phyloP scores from a whole-genome alignment of 257 asterid species.

The Penstemon davidsonii region DNA sequence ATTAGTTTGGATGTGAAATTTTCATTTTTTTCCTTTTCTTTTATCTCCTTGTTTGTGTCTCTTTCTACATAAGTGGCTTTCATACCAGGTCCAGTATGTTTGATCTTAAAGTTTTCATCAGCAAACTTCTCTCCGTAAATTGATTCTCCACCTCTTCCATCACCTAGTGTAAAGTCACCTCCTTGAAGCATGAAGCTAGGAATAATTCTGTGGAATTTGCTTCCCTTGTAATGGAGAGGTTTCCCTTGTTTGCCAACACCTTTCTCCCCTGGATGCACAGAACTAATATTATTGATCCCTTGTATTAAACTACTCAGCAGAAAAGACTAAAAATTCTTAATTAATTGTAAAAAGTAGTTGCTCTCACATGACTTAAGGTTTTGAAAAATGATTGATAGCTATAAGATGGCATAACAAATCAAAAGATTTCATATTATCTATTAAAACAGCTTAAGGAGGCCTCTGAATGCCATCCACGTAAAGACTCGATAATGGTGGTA shows the following conservation, averaged over 20 bases:
- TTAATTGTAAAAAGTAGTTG: background rate
- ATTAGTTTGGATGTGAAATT: background rate
- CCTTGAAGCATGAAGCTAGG: constrained; percentile 99
- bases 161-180: constrained; percentile 96
- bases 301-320: background rate
- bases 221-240: constrained; percentile 91
- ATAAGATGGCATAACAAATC: background rate
- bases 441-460: background rate
- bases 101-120: constrained; percentile 93
- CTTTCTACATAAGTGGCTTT: background rate
- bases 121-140: constrained; percentile 85
- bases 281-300: constrained; percentile 2
- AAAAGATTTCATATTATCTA: constrained; percentile 5
- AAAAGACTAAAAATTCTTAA: background rate
- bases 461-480: constrained; percentile 1
- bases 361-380: background rate
- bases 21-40: background rate
- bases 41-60: background rate
- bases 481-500: background rate
- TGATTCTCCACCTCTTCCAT: constrained; percentile 98
- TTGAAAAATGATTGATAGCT: background rate
- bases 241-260: constrained; percentile 85
- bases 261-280: constrained; percentile 70
- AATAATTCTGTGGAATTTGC: constrained; percentile 84
- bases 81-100: constrained; percentile 93